Evolutionary conservation across 441 rosid species (phyloP), one percentile per base, ranked within the genome.

Genomic region (Dalechampia spathulata): DNA sequence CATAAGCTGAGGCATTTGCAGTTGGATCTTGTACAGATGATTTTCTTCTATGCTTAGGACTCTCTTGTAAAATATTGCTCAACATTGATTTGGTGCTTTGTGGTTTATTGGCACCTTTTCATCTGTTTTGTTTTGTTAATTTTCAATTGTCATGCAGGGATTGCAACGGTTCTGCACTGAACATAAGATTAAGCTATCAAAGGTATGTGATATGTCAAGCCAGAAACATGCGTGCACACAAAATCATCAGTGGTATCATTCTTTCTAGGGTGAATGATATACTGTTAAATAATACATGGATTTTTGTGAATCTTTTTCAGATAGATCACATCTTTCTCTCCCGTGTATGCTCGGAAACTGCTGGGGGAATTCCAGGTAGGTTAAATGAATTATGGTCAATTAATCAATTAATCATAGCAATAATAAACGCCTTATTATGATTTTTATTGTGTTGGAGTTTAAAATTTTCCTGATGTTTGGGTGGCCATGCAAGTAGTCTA

Each of bases 321-420:
- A 77, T 92, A 70, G 95, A 92, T 77, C 91, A 89, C 72, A 72
- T 92, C 74, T 86, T 92, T 72, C 76, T 88, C 62, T 92, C 96
- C 44, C 96, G 91, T 49, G 91, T 88, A 14, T 84, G 95, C 80
- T 84, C 98, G 64, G 95, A 92, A 76, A 88, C 98, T 47, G 86
- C 98, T 1, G 92, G 94, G 59, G 98, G 98, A 67, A 80, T 90
- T 74, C 96, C 96, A 77, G 96, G 96, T 86, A 62, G 49, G 79
- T 73, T n/a, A n/a, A n/a, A n/a, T n/a, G n/a, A n/a, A n/a, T n/a
- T n/a, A n/a, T n/a, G n/a, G n/a, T n/a, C n/a, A n/a, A n/a, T n/a
- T n/a, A n/a, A n/a, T n/a, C n/a, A n/a, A n/a, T n/a, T n/a, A n/a
- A n/a, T n/a, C n/a, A n/a, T n/a, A 30, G 8, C 38, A 27, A 6